Evolutionary conservation across 805 yeast species (phyloP).

Genomic region (Vanderwaltozyma polyspora): DNA sequence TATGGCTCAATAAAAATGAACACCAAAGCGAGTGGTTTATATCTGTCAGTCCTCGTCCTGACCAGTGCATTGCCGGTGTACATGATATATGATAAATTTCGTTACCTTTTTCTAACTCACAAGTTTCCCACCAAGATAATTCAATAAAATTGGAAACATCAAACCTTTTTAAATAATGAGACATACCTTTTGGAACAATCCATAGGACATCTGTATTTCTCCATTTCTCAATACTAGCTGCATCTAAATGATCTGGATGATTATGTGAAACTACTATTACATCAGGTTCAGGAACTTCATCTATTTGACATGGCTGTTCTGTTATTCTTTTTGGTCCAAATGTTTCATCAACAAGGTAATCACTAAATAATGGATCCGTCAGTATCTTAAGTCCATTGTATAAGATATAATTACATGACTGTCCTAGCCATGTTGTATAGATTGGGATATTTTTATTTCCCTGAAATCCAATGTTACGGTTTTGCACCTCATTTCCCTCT

Average conservation of each 20-base stretch:
- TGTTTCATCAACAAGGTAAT: conserved; percentile 47
- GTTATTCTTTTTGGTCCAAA: conserved; percentile 81
- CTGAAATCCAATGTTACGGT: too few species aligned
- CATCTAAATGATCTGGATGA: conserved; percentile 90
- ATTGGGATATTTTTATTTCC: conserved; percentile 6
- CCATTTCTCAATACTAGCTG: conserved; percentile 37
- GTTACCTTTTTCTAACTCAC: conserved; percentile 29
- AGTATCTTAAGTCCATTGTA: conserved; percentile 60
- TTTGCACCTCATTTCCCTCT: neutral
- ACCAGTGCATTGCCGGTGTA: conserved; percentile 96
- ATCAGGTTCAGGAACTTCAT: conserved; percentile 56
- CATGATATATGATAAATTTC: conserved; percentile 71
- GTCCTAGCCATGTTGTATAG: conserved; percentile 81
- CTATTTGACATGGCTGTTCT: conserved; percentile 57
- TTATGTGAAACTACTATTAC: conserved; percentile 80
- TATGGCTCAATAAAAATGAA: conserved; percentile 59
- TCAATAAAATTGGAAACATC: conserved; percentile 60
- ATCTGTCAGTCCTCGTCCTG: conserved; percentile 74
- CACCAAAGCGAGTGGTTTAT: conserved; percentile 82
- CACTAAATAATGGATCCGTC: conserved; percentile 75
- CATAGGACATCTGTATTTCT: conserved; percentile 37
- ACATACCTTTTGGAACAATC: conserved; percentile 81
- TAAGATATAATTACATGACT: conserved; percentile 70
- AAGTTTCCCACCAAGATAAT: conserved; percentile 87
- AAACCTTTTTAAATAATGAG: conserved; percentile 41